phyloP scores from a whole-genome alignment of 306 rosid genomes.

The Bauhinia variegata region DNA sequence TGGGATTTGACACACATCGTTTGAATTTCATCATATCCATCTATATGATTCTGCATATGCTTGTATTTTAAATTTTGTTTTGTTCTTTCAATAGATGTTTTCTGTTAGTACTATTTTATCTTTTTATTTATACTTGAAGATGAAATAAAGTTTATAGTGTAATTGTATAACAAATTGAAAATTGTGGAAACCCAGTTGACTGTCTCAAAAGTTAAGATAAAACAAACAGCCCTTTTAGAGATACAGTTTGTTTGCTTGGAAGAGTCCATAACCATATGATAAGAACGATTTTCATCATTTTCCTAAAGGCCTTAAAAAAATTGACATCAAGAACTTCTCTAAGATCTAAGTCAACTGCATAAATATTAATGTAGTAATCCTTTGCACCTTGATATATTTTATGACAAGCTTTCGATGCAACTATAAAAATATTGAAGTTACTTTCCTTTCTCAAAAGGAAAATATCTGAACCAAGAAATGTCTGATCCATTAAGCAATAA shows the following conservation, averaged over 20 bases:
- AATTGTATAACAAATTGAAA: neutral
- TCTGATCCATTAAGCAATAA: neutral
- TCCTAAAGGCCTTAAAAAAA: neutral
- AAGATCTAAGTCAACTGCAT: neutral
- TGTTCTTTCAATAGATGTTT: conserved; percentile 16
- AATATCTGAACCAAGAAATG: neutral
- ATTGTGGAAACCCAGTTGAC: neutral
- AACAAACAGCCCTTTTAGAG: neutral
- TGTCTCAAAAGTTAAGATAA: neutral
- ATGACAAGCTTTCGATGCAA: neutral
- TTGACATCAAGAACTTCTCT: neutral
- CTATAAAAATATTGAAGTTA: too few species aligned
- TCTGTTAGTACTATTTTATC: conserved; percentile 1
- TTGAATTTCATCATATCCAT: neutral
- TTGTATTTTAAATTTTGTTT: neutral
- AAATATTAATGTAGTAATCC: neutral
- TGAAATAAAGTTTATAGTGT: neutral
- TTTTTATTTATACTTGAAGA: neutral
- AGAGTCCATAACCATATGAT: conserved; percentile 9
- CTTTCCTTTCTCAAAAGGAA: neutral
- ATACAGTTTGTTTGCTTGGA: neutral
- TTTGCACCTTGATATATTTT: neutral
- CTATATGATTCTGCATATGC: conserved; percentile 5
- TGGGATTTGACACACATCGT: conserved; percentile 18
- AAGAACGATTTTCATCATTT: conserved; percentile 7